Conservation (phyloP, 2,329 filamentous ascomycete species). For the Trematosphaeria pertusa region DNA sequence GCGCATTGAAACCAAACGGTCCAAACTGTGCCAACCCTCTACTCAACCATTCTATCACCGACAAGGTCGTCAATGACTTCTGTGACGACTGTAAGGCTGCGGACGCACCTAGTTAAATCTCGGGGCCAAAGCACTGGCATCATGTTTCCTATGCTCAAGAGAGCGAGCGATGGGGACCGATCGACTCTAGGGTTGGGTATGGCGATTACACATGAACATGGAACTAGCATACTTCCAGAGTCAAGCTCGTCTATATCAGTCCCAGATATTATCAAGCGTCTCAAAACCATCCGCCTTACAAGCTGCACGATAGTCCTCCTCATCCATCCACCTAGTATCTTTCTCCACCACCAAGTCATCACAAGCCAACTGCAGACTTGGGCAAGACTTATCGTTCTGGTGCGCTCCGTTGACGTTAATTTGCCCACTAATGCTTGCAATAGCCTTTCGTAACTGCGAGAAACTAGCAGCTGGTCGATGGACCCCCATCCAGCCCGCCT, state of each 20-base stretch:
- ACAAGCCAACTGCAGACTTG: constrained; percentile 1
- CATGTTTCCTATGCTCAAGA: not conserved
- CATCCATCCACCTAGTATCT: constrained; percentile 11
- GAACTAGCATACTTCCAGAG: not conserved
- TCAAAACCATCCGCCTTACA: constrained; percentile 16
- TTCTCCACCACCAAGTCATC: constrained; percentile 10
- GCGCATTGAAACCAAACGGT: constrained; percentile 4
- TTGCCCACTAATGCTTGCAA: constrained; percentile 5
- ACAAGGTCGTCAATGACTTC: constrained; percentile 6
- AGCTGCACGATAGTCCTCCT: constrained; percentile 15
- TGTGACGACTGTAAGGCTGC: constrained; percentile 7
- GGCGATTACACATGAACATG: not conserved
- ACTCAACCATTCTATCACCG: constrained; percentile 5
- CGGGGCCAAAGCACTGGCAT: not conserved
- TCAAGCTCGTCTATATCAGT: constrained; percentile 4
- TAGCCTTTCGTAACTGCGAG: constrained; percentile 11
- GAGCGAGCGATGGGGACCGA: not conserved
- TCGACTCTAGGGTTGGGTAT: not conserved
- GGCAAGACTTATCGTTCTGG: constrained; percentile 1
- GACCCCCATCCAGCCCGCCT: constrained; percentile 15
- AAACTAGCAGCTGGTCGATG: constrained; percentile 6
- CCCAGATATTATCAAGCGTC: constrained; percentile 13
- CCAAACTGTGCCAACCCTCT: constrained; percentile 3
- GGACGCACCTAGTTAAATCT: constrained; percentile 4
- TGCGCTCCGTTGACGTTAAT: constrained; percentile 5